Evolutionary conservation across 2,329 filamentous ascomycete species (phyloP).

Genomic region (Didymella segeticola): DNA sequence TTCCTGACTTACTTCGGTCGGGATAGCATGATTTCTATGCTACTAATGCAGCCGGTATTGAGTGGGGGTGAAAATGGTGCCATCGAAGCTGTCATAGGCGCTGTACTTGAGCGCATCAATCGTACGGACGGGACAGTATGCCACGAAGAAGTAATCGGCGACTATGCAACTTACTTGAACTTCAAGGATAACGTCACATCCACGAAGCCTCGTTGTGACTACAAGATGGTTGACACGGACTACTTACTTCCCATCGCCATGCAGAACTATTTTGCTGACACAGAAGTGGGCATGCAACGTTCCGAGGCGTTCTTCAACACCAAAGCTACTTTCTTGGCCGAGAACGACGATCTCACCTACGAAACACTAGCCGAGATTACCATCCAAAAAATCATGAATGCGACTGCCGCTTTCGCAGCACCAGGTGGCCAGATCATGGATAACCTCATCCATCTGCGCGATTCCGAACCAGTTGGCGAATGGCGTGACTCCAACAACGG

Average conservation of each 20-base stretch:
- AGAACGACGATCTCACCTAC: slow-evolving; percentile 63
- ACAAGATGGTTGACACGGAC: slow-evolving; percentile 69
- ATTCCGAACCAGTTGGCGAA: slow-evolving; percentile 63
- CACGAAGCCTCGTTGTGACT: slow-evolving; percentile 62
- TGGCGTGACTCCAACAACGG: slow-evolving; percentile 69
- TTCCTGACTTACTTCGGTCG: slow-evolving; percentile 73
- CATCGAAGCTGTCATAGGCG: slow-evolving; percentile 66
- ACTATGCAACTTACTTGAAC: slow-evolving; percentile 69
- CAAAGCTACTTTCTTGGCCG: slow-evolving; percentile 57
- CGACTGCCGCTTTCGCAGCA: slow-evolving; percentile 61
- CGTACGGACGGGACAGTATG: slow-evolving; percentile 65
- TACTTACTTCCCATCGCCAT: slow-evolving; percentile 66
- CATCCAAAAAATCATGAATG: slow-evolving; percentile 65
- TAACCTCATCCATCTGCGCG: slow-evolving; percentile 66
- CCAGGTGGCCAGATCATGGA: slow-evolving; percentile 55
- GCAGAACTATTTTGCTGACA: slow-evolving; percentile 64
- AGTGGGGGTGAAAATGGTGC: slow-evolving; percentile 62
- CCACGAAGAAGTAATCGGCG: slow-evolving; percentile 71
- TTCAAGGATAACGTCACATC: slow-evolving; percentile 60
- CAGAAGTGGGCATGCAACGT: slow-evolving; percentile 50
- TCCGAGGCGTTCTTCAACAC: slow-evolving; percentile 48
- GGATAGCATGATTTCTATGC: slow-evolving; percentile 67
- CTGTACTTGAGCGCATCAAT: slow-evolving; percentile 68
- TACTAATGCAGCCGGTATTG: slow-evolving; percentile 65
- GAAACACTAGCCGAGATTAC: slow-evolving; percentile 59